A percentile compares a stretch with the other conserved stretches of the same genome.
These are phyloP conservation scores for Karstenula rhodostoma DNA, from an alignment of 2,329 filamentous ascomycete genomes.

Conservation along the genomic window DNA sequence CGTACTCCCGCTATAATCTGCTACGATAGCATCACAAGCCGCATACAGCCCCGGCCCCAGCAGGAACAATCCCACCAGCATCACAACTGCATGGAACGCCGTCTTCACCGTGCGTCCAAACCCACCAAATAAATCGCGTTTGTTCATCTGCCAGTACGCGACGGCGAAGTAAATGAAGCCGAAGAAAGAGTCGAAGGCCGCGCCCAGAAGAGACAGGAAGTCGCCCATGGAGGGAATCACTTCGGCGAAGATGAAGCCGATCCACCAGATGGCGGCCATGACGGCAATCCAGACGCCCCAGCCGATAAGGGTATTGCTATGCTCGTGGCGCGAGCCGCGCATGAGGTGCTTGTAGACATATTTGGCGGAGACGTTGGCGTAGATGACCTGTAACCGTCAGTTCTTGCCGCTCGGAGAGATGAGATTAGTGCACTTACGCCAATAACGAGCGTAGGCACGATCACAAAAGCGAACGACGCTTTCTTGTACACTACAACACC, in stretches of 20 bases:
- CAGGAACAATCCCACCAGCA: conserved; percentile 58
- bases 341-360: conserved; percentile 96
- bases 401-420: background rate
- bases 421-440: conserved; percentile 58
- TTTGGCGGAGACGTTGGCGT: conserved; percentile 86
- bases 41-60: conserved; percentile 62
- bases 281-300: conserved; percentile 83
- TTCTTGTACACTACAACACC: conserved; percentile 80
- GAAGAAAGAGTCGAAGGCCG: conserved; percentile 90
- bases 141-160: conserved; percentile 79
- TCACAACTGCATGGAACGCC: conserved; percentile 56
- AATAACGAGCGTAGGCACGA: conserved; percentile 91
- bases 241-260: conserved; percentile 89
- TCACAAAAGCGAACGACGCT: conserved; percentile 92
- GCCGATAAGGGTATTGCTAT: conserved; percentile 79
- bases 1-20: conserved; percentile 56
- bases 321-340: conserved; percentile 79
- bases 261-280: conserved; percentile 75
- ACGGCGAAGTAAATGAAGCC: conserved; percentile 96
- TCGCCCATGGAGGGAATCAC: conserved; percentile 94
- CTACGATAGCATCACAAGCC: conserved; percentile 61
- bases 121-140: conserved; percentile 62
- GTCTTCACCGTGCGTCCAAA: conserved; percentile 52
- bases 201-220: conserved; percentile 75
- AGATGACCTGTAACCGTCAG: conserved; percentile 62